Base-by-base conservation (phyloP, 2,329 filamentous ascomycete species). In the Albifimbria verrucaria region DNA sequence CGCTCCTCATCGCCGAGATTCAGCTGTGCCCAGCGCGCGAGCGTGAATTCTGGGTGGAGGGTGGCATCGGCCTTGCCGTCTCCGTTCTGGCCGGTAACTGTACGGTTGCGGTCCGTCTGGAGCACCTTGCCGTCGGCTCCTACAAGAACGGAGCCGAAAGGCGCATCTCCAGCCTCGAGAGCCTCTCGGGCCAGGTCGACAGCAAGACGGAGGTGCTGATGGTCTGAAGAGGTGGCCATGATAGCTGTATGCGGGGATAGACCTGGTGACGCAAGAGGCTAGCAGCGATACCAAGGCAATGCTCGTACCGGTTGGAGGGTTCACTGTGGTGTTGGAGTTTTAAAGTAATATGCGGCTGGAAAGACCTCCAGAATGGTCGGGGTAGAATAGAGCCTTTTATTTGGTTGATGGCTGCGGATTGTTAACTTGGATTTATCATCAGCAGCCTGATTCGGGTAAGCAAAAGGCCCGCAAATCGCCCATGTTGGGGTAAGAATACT, bases 111-210 rank as follows among this genome's bases (percentile, higher is more conserved):
- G 51, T 72, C 70, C 21, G 60, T 55, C 25, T 67, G 57, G 17
- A 70, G 59, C 32, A 69, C 57, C 12, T 24, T 52, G 42, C 65
- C 65, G 4, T 53, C 32, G 26, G 52, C 47, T 22, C 62, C 60
- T 48, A 72, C 68, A 22, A 72, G 63, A 15, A 72, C 66, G 20
- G 70, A 71, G 41, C 70, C 69, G 24, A 72, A 72, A 12, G 69
- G 70, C 20, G 60, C 59, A 49, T 72, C 67, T 44, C 70, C 69
- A 4, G 69, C 68, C 21, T 68, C 56, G 24, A 72, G 60, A n/a
- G 70, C 68, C 52, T 72, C 67, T 6, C 61, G 57, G 46, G 69
- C 69, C n/a, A 71, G 68, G 49, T 58, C 59, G 39, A 71, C 52
- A 26, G 59, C 42, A 20, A 51, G 26, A 22, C 24, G 45, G 11